Base-by-base conservation (phyloP, 2,329 filamentous ascomycete species). In the Cladophialophora exuberans region DNA sequence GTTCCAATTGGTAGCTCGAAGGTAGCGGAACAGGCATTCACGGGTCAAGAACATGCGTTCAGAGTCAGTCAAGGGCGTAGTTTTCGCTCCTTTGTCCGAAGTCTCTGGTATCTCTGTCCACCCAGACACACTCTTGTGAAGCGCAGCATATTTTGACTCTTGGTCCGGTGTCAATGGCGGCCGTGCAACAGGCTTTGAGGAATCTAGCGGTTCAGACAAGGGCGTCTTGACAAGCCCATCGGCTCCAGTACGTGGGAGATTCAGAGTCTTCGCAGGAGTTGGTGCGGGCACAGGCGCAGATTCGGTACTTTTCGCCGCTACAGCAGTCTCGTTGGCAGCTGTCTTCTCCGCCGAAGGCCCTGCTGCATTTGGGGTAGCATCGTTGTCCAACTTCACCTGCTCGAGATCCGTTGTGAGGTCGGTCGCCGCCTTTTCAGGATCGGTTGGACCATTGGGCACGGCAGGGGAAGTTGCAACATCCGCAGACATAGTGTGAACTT, bases 1-100 rank as follows among this genome's bases (percentile, higher is more conserved):
- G 63, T 86, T 80, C 91, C 94, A 99, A 73, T 96, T 97, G 31
- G 90, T 92, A 17, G 94, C 94, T 56, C 93, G 88, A 25, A 99
- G 85, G 71, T 96, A 99, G 64, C 94, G 88, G 35, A 97, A 80
- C 13, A 99, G 81, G 69, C 93, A 97, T 71, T 99, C 94, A 62
- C 86, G 84, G 10, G 92, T 96, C 63, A 99, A 81, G 85, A 90
- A 99, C 76, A 94, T 84, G 67, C 84, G 87, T 74, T 99, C 94
- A 46, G 79, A 76, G 55, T 96, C 90, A 46, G 84, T 85, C 55
- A 97, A 75, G 1, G 89, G 84, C 2, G 83, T 80, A 58, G 77
- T 76, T 7, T 79, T 72, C 9, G 82, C 75, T 51, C 76, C 77
- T 59, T 83, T 86, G 50, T 82, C 81, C 5, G 79, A 78, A 17